Conservation (phyloP, 495 filamentous ascomycete genomes). For the Annulohypoxylon nitens region DNA sequence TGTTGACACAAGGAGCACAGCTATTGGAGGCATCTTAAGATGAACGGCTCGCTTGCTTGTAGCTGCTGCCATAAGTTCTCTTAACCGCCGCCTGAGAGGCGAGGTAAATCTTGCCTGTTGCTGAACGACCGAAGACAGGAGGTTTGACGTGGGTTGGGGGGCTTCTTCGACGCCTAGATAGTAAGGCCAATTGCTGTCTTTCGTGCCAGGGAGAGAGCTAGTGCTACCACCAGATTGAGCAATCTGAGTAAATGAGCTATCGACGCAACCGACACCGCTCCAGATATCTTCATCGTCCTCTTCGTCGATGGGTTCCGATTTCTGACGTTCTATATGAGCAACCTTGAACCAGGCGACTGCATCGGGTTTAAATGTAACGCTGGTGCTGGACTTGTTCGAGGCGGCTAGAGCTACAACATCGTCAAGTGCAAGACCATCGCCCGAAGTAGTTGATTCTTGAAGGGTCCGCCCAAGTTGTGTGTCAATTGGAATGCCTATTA, state of each 20-base stretch:
- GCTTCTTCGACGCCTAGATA: constrained; percentile 81
- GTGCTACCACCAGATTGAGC: constrained; percentile 86
- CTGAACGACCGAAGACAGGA: constrained; percentile 53
- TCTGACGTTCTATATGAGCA: constrained; percentile 73
- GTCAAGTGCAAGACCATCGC: constrained; percentile 74
- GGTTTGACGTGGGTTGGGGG: constrained; percentile 54
- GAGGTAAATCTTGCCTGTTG: constrained; percentile 65
- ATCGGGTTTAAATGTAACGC: constrained; percentile 56
- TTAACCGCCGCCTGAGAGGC: constrained; percentile 77
- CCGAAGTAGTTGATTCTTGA: constrained; percentile 68
- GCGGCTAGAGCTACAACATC: constrained; percentile 67
- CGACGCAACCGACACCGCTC: constrained; percentile 85
- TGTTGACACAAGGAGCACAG: constrained; percentile 87
- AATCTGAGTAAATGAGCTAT: constrained; percentile 86
- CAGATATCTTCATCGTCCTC: constrained; percentile 73
- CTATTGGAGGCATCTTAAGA: constrained; percentile 86
- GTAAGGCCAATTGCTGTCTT: constrained; percentile 83
- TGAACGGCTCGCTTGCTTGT: constrained; percentile 89
- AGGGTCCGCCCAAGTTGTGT: constrained; percentile 81
- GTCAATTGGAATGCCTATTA: constrained; percentile 89
- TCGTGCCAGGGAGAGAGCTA: constrained; percentile 78
- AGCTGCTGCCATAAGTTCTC: constrained; percentile 88
- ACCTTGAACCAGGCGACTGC: constrained; percentile 93
- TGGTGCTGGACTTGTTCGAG: constrained; percentile 38
- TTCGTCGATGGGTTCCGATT: constrained; percentile 64